Evolutionary conservation across 108 stramenopile species (phyloP).

Genomic region (Nannochloropsis salina): DNA sequence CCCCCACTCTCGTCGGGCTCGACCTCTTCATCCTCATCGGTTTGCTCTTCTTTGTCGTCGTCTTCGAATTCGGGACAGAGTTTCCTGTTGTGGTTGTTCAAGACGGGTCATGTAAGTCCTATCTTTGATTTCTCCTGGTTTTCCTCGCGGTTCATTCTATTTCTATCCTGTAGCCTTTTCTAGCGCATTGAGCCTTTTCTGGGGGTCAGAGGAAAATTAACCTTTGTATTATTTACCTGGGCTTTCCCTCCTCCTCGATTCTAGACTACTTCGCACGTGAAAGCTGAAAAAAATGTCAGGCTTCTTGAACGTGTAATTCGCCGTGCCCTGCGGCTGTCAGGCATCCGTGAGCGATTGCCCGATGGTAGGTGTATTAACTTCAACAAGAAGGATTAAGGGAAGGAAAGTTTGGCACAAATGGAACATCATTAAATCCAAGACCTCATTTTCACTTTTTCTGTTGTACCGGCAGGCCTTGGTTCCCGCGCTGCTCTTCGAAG

Average conservation of each 20-base stretch:
- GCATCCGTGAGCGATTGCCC: background rate
- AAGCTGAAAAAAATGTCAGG: background rate
- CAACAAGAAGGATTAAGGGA: background rate
- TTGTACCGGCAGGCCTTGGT: background rate
- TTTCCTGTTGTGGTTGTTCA: background rate
- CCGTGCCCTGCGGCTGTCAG: background rate
- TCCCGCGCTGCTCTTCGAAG: background rate
- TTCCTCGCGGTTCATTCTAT: background rate
- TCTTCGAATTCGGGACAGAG: background rate
- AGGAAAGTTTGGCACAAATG: background rate
- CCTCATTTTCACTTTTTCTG: background rate
- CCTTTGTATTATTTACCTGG: background rate
- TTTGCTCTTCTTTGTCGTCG: background rate
- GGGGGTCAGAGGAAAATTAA: no score
- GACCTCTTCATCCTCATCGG: background rate
- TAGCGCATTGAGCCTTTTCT: no score
- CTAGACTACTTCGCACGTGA: background rate
- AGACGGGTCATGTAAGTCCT: background rate
- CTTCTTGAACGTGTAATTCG: background rate
- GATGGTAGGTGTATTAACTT: background rate
- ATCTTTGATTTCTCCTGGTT: background rate
- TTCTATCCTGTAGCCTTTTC: background rate
- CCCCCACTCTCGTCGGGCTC: background rate
- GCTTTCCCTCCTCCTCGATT: background rate
- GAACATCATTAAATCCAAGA: background rate